These are phyloP conservation scores for Apiotrichum veenhuisii DNA, from an alignment of 1,284 basidiomycete genomes.

Conservation along the genomic window DNA sequence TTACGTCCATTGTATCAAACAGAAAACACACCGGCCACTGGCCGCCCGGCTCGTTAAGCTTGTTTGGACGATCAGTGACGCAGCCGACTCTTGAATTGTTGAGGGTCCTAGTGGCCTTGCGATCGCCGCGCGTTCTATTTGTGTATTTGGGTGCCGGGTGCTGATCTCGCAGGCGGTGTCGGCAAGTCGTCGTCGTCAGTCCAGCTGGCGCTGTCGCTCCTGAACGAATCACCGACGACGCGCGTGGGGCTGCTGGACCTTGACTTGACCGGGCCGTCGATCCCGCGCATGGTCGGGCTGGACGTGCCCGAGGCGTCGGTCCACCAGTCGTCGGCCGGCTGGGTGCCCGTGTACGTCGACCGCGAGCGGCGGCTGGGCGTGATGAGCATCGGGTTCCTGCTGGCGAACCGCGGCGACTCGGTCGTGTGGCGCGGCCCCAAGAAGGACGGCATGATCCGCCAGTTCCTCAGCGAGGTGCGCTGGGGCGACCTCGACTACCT, in stretches of 20 bases:
- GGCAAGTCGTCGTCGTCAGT: conserved; percentile 95
- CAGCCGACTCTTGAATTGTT: too few relatives aligned
- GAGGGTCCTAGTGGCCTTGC: too few relatives aligned
- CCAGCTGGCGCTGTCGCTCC: conserved; percentile 85
- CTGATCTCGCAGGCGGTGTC: conserved; percentile 65
- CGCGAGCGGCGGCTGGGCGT: conserved; percentile 70
- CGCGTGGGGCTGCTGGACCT: conserved; percentile 90
- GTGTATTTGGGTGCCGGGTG: background rate
- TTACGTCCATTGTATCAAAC: too few relatives aligned
- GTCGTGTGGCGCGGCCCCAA: conserved; percentile 99
- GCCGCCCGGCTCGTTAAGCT: too few relatives aligned
- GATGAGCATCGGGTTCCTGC: conserved; percentile 95
- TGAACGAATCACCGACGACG: conserved; percentile 57
- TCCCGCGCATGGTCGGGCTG: conserved; percentile 94
- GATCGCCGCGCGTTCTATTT: too few relatives aligned
- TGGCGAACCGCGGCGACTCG: conserved; percentile 83
- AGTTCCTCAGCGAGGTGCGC: conserved; percentile 91
- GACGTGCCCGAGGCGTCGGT: conserved; percentile 63
- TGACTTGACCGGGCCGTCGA: conserved; percentile 93
- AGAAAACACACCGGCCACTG: too few relatives aligned
- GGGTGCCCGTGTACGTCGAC: conserved; percentile 96
- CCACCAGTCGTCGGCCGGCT: conserved; percentile 89
- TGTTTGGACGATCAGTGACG: too few relatives aligned
- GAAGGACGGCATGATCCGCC: conserved; percentile 99
- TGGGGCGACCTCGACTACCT: conserved; percentile 97